Percentiles rank a stretch among this genome's conserved stretches.
These are phyloP conservation scores for Chrysoporthe austroafricana DNA, from an alignment of 2,329 filamentous ascomycete species.

Conservation along the genomic window DNA sequence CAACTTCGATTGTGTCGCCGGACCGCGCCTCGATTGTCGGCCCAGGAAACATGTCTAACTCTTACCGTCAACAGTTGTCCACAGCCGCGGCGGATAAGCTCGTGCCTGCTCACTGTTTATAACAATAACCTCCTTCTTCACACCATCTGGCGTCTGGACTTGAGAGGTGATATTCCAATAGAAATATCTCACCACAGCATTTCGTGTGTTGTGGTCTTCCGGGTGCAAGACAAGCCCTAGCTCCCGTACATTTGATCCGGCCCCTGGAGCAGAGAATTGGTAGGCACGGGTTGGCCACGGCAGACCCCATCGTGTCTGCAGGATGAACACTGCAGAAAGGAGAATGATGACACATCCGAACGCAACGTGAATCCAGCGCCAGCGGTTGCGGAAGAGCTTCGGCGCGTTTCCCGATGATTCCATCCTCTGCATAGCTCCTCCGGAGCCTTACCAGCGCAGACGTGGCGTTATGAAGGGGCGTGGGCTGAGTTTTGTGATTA, in stretches of 20 bases:
- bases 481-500: background rate
- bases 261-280: background rate
- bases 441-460: too few species aligned
- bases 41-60: slow-evolving; percentile 44
- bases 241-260: slow-evolving; percentile 1
- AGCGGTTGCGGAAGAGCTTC: background rate
- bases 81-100: background rate
- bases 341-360: background rate
- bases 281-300: background rate
- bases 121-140: slow-evolving; percentile 51
- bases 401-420: background rate
- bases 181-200: slow-evolving; percentile 38
- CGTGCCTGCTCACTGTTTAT: slow-evolving; percentile 46
- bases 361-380: background rate
- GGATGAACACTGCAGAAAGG: background rate
- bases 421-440: background rate
- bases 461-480: too few species aligned
- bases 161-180: slow-evolving; percentile 47
- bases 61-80: background rate
- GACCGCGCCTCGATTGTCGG: slow-evolving; percentile 52
- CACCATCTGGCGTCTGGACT: slow-evolving; percentile 51
- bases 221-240: slow-evolving; percentile 41
- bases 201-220: slow-evolving; percentile 45
- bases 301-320: background rate
- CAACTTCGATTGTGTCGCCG: slow-evolving; percentile 49